Conservation (phyloP, 257 asterid genomes). For the Lycium barbarum region DNA sequence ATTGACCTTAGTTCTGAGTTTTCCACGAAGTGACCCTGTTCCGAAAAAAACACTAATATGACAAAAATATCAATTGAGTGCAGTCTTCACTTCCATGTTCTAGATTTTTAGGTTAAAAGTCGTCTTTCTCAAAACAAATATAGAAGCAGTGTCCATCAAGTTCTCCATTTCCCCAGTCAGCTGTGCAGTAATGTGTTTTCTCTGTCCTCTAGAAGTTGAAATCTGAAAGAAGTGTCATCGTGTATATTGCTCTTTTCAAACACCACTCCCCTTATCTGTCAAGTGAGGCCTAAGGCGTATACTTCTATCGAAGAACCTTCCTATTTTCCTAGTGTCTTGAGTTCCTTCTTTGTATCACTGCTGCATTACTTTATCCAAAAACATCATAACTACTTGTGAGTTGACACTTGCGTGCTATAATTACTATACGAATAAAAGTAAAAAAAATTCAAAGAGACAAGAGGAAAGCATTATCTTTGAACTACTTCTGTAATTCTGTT, state of each 20-base stretch:
- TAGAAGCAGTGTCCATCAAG: background rate
- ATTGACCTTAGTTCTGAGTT: background rate
- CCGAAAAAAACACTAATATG: background rate
- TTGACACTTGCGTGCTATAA: background rate
- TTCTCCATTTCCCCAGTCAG: background rate
- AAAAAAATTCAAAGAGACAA: background rate
- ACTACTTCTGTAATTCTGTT: background rate
- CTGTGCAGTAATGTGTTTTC: background rate
- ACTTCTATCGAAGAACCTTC: background rate
- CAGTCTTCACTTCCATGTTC: background rate
- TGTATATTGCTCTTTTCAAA: background rate
- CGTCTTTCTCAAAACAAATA: slow-evolving; percentile 18
- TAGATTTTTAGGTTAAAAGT: background rate
- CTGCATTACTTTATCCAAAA: background rate
- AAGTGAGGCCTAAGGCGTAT: background rate
- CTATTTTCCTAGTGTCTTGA: background rate
- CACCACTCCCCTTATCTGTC: background rate
- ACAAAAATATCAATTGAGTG: background rate
- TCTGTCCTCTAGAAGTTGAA: background rate
- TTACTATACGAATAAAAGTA: background rate
- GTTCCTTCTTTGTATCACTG: slow-evolving; percentile 1
- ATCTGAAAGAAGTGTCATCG: background rate
- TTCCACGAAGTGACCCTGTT: background rate
- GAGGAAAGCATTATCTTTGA: background rate
- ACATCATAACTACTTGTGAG: background rate